Conservation (phyloP, 257 asterid species). For the Capsicum pubescens region DNA sequence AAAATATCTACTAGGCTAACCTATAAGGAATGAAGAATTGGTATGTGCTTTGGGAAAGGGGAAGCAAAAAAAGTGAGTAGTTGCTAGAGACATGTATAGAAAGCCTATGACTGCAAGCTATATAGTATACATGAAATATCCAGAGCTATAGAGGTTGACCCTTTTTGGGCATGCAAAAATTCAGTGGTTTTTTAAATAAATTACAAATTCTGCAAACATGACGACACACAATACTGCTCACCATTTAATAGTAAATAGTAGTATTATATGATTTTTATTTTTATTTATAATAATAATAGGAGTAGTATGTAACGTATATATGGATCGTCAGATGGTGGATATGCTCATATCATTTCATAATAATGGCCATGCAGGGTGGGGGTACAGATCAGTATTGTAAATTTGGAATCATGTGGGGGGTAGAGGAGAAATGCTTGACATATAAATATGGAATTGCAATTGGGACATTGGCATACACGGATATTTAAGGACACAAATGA, state of each 20-base stretch:
- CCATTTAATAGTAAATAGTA: background rate
- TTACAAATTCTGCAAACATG: constrained; percentile 26
- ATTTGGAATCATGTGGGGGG: constrained; percentile 30
- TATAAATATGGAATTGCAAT: background rate
- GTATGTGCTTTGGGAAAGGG: constrained; percentile 18
- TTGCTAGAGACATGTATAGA: constrained; percentile 25
- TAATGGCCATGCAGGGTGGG: constrained; percentile 34
- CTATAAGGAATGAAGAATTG: background rate
- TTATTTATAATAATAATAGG: background rate
- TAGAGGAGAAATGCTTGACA: constrained; percentile 13
- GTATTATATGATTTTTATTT: background rate
- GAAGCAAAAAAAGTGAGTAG: background rate
- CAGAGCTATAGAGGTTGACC: constrained; percentile 26
- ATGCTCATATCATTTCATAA: constrained; percentile 45
- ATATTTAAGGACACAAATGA: background rate
- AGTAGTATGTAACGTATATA: background rate
- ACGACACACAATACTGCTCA: background rate
- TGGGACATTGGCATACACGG: background rate
- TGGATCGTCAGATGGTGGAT: background rate
- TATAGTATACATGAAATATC: constrained; percentile 21
- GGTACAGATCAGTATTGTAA: constrained; percentile 5
- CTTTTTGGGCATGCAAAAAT: constrained; percentile 29
- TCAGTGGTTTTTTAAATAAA: background rate
- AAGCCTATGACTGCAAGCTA: constrained; percentile 8
- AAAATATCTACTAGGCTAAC: background rate